Percentiles rank a stretch among this genome's conserved stretches.
Conservation (phyloP, 2,329 filamentous ascomycete genomes). For the Aureobasidium pullulans region DNA sequence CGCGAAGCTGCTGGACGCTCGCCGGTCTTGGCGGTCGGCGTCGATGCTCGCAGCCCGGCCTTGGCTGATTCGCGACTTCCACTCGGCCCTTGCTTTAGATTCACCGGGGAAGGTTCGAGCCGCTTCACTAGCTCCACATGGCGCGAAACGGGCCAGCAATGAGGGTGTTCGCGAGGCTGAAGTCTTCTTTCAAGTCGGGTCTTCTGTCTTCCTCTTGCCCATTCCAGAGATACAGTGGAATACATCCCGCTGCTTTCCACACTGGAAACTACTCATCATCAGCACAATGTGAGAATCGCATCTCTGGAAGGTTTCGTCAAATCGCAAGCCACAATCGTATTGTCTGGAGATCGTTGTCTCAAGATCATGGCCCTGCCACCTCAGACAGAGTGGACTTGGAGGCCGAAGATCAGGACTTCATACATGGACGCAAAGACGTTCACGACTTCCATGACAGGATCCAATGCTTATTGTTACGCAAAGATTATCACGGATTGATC, state of each 20-base stretch:
- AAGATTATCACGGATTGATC: neutral
- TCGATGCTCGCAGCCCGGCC: neutral
- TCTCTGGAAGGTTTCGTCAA: neutral
- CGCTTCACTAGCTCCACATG: constrained; percentile 11
- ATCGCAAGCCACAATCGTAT: neutral
- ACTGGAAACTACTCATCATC: neutral
- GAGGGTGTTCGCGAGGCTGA: neutral
- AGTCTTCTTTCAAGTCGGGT: neutral
- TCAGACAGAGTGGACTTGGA: neutral
- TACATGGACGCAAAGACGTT: neutral
- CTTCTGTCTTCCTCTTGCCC: neutral
- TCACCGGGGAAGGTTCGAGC: constrained; percentile 8
- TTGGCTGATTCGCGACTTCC: neutral
- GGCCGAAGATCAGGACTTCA: neutral
- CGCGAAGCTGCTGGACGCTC: neutral
- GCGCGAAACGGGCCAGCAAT: constrained; percentile 5
- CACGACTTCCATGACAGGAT: neutral
- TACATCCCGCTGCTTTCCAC: neutral
- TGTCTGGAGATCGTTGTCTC: neutral
- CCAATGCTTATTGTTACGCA: neutral
- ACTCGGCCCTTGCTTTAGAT: neutral
- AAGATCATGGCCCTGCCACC: neutral
- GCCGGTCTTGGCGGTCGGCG: neutral
- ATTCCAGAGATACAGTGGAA: no score
- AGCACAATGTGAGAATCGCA: neutral